Base-by-base conservation (phyloP, 2,329 filamentous ascomycete genomes). In the Penicillium griseofulvum region DNA sequence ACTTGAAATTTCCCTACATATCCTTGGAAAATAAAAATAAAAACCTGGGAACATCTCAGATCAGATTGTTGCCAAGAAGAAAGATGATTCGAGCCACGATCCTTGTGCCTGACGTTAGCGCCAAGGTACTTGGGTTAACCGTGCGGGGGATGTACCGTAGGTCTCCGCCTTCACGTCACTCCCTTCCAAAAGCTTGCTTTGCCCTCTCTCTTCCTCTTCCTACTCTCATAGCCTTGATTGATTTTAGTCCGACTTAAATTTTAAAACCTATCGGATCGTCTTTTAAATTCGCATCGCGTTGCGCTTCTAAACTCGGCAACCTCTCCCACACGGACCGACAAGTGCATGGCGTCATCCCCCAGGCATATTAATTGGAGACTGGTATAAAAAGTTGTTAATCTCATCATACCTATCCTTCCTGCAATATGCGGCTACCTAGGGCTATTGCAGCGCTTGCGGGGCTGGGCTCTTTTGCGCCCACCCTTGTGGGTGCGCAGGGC, bases 351-450 rank as follows among this genome's bases (percentile, higher is more conserved):
- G 36, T 37, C 28, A 10, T 33, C 9, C 10, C 29, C 26, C 43
- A 14, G 47, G 8, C 26, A 33, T 43, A n/a, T 17, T 33, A 14
- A 26, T 26, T 51, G 22, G 16, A 43, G n/a, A 14, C 12, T 22
- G 33, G 9, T 37, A 45, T 12, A 19, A 5, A 37, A 17, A 14
- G 8, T 7, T 9, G 2, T 34, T 16, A 9, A n/a, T n/a, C 14
- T 14, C 12, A 12, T n/a, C 12, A 29, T 14, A 14, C 16, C 34
- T 14, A 28, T 29, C 29, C 10, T 50, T 41, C 12, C 29, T 8
- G 7, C 22, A 59, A 43, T 22, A 74, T 74, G 72, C 69, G 70
- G 63, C 65, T 66, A 56, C 56, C 68, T 47, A 62, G 60, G 55
- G 58, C 65, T 17, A 56, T 69, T 52, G 58, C 65, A 43, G 54